Evolutionary conservation across 345 rosid species (phyloP).

Genomic region (Boechera stricta): DNA sequence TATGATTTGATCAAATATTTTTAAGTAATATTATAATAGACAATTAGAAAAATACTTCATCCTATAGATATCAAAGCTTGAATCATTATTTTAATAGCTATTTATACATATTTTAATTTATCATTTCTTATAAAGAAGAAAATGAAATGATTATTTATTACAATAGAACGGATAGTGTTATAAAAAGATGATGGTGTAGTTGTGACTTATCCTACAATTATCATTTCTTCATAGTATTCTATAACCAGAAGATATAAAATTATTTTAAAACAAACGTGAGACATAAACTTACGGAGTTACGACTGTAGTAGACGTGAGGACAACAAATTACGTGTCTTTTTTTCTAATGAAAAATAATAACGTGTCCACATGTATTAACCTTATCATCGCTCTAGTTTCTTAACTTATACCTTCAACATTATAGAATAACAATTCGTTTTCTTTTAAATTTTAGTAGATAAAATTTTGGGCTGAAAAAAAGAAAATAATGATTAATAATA

Average conservation of each 20-base stretch:
- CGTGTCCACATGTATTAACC: constrained; percentile 31
- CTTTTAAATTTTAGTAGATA: not conserved
- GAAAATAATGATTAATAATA: no score
- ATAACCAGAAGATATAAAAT: not conserved
- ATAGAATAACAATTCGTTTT: not conserved
- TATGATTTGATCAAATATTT: no score
- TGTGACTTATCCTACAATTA: constrained; percentile 14
- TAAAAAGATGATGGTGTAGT: not conserved
- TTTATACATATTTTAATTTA: not conserved
- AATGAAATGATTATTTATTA: not conserved
- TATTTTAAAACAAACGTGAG: constrained; percentile 24
- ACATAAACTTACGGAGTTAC: constrained; percentile 9
- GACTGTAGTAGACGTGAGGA: constrained; percentile 40
- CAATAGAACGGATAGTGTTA: not conserved
- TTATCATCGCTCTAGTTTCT: not conserved
- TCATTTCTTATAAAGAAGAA: constrained; percentile 6
- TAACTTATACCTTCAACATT: not conserved
- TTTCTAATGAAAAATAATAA: not conserved
- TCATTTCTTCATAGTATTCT: not conserved
- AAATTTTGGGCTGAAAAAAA: not conserved
- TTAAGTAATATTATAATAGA: no score
- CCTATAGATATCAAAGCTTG: no score
- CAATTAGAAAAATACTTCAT: no score
- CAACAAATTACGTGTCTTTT: constrained; percentile 20
- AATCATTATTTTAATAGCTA: not conserved